These are phyloP conservation scores for Ilex asprella DNA, from an alignment of 257 asterid species.

Conservation along the genomic window DNA sequence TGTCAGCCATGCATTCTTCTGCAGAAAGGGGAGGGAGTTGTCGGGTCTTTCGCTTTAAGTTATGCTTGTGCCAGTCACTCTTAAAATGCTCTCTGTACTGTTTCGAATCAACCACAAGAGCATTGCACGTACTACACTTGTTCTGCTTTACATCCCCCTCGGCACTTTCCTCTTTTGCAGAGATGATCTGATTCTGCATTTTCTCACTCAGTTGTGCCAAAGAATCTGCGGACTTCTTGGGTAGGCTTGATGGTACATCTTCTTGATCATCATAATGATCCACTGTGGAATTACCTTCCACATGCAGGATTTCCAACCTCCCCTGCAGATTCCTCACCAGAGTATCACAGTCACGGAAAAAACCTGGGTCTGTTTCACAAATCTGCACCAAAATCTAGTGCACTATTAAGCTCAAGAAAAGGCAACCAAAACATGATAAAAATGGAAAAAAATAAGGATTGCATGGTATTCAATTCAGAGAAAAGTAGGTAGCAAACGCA, in stretches of 20 bases:
- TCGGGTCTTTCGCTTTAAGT: constrained; percentile 69
- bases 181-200: constrained; percentile 53
- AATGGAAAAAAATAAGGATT: not conserved
- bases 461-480: not conserved
- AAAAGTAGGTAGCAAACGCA: not conserved
- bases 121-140: constrained; percentile 78
- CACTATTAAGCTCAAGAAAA: not conserved
- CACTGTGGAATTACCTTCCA: constrained; percentile 55
- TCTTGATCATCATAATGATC: constrained; percentile 75
- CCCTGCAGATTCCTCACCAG: constrained; percentile 72
- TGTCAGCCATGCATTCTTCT: constrained; percentile 72
- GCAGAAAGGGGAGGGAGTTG: constrained; percentile 82
- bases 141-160: constrained; percentile 57
- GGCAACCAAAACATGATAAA: not conserved
- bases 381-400: constrained; percentile 24
- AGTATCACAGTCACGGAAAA: constrained; percentile 75
- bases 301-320: constrained; percentile 71
- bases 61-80: constrained; percentile 97
- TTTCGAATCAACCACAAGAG: constrained; percentile 63
- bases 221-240: constrained; percentile 24
- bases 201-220: constrained; percentile 41
- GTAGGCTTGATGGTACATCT: constrained; percentile 36
- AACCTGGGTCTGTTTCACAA: constrained; percentile 72
- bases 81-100: constrained; percentile 86
- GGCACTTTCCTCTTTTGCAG: constrained; percentile 36